Evolutionary conservation across 495 filamentous ascomycete species (phyloP), one percentile per base, ranked within the genome.

Genomic region (Aspergillus egyptiacus): DNA sequence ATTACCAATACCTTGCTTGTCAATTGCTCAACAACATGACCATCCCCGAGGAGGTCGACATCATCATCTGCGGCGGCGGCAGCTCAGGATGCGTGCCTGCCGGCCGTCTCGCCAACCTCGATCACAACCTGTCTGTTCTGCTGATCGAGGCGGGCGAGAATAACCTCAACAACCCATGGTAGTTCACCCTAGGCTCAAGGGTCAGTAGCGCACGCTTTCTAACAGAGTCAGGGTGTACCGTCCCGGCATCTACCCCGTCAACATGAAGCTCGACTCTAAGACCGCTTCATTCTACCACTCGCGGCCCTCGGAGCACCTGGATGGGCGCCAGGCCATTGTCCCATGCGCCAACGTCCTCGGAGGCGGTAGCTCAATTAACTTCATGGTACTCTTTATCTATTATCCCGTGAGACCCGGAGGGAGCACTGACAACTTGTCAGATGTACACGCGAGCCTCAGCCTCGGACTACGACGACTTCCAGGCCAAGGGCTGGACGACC

Each of bases 371-470:
- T 85, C 81, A 9, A 87, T 90, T 70, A 90, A 91, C 60, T 89
- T 89, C 59, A 84, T 91, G 81, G 81, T 83, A 69, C 32, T 61
- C 50, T 10, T 1, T 22, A 30, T 39, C n/a, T n/a, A n/a, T n/a
- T n/a, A n/a, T n/a, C n/a, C n/a, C n/a, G n/a, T n/a, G n/a, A n/a
- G n/a, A n/a, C n/a, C n/a, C n/a, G n/a, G n/a, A n/a, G n/a, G n/a
- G n/a, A n/a, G 24, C 34, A 13, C 22, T 25, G 27, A 39, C 19
- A 20, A 14, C 1, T 8, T 5, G 15, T 24, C 27, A 85, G 84
- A 91, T 89, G 86, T 91, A 90, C 70, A 90, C 86, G 32, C 72
- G 86, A 44, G 86, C 86, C n/a, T 85, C 81, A 3, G 84, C 84
- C 11, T 86, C 83, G 0, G 87, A 90, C 62, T 91, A 89, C 50